Base-by-base conservation (phyloP, 1,139 yeast genomes). In the Hansenula lynferdii region DNA sequence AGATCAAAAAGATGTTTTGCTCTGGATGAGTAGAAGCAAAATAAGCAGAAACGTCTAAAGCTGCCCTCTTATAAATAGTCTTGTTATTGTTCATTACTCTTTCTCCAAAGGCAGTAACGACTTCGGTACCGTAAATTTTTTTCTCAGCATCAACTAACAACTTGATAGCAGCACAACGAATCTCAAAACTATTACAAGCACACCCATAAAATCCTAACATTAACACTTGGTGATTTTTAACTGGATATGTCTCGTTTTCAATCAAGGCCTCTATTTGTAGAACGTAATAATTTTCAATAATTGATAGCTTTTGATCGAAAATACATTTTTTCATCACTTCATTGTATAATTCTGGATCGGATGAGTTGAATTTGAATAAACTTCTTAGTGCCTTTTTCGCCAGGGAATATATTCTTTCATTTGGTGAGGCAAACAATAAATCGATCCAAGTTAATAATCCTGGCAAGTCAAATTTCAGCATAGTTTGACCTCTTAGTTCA, bases 371-470 rank as follows among this genome's bases (percentile, higher is more conserved):
- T 8, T 64, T 64, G 16, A 92, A 66, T 33, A 92, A 65, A 50
- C 83, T 85, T 36, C 70, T 68, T 38, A 92, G 62, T 0, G 97
- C 97, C n/a, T 67, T 62, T 28, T 77, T 72, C 0, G 96, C 97
- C 26, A 84, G 60, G 4, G 67, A 75, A 40, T 75, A 78, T 27
- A 84, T 67, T 31, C 71, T 70, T 11, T 81, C 89, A 35, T 74
- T 72, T 6, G 72, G 71, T 0, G 85, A 72, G 20, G 69, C 67
- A 40, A 89, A 71, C 23, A 89, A 64, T 1, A 87, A 69, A 47
- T 82, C 82, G 26, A 89, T 74, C 97, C 97, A 92, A 21, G 72
- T 67, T 60, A 89, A 68, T 27, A 89, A 65, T 1, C 77, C 80
- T 6, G 75, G 68, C 8, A 84, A 71, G 49, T 86, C 92, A 60